A percentile compares a stretch with the other conserved stretches of the same genome.
Conservation (phyloP, 2,329 filamentous ascomycete genomes). For the Aspergillus sojae region DNA sequence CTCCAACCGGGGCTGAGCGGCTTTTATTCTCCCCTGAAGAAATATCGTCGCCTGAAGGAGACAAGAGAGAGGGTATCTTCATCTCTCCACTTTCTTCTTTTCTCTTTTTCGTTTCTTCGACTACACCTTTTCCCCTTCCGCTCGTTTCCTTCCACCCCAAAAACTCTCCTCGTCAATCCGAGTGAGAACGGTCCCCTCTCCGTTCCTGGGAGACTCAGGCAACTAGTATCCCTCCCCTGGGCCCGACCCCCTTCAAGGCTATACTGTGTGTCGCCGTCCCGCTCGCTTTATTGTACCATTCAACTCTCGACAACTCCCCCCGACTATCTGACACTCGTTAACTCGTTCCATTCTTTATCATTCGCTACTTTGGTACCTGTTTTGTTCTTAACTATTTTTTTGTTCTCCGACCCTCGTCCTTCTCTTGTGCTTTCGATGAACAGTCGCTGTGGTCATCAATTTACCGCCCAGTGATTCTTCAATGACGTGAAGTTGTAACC, state of each 20-base stretch:
- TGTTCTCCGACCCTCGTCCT: slow-evolving; percentile 5
- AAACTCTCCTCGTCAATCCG: slow-evolving; percentile 6
- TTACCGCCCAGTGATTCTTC: slow-evolving; percentile 15
- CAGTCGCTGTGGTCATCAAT: slow-evolving; percentile 21
- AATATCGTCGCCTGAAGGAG: slow-evolving; percentile 10
- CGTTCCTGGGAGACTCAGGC: slow-evolving; percentile 16
- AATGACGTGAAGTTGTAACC: slow-evolving; percentile 27
- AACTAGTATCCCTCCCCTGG: slow-evolving; percentile 2
- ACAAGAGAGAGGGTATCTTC: slow-evolving; percentile 7
- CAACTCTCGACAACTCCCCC: slow-evolving; percentile 16
- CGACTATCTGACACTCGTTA: slow-evolving; percentile 16
- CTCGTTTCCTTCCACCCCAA: slow-evolving; percentile 8
- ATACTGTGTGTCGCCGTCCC: slow-evolving; percentile 39
- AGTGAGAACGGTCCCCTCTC: slow-evolving; percentile 10
- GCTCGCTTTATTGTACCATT: slow-evolving; percentile 26
- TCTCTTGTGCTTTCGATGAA: slow-evolving; percentile 7
- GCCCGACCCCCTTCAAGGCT: slow-evolving; percentile 16
- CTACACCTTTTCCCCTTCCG: slow-evolving; percentile 10
- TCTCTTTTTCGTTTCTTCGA: slow-evolving; percentile 4
- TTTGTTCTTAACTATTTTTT: slow-evolving; percentile 11
- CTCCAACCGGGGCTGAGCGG: slow-evolving; percentile 17
- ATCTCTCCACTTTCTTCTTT: slow-evolving; percentile 12
- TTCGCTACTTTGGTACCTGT: slow-evolving; percentile 13
- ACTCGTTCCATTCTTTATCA: slow-evolving; percentile 15
- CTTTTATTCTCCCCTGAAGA: slow-evolving; percentile 19